phyloP scores from a whole-genome alignment of 148 eudicot genomes.

The Vaccinium macrocarpon region DNA sequence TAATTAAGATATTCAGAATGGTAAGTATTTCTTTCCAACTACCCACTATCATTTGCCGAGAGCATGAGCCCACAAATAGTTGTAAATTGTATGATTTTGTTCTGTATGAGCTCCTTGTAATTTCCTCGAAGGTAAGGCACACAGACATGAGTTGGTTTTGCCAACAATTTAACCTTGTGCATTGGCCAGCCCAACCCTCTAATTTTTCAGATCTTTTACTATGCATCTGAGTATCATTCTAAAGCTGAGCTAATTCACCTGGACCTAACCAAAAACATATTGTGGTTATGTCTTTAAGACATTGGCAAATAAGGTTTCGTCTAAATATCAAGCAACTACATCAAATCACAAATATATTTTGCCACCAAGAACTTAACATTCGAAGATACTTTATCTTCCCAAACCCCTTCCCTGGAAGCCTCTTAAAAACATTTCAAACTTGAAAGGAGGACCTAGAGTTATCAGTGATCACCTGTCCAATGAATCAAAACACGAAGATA shows the following conservation, averaged over 20 bases:
- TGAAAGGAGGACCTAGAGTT: background rate
- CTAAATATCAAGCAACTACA: background rate
- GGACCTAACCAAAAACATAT: background rate
- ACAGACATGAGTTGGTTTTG: background rate
- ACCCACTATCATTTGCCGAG: background rate
- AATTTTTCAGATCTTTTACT: background rate
- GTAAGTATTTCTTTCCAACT: background rate
- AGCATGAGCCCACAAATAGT: background rate
- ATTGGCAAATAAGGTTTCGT: background rate
- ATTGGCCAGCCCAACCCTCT: background rate
- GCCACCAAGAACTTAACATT: background rate
- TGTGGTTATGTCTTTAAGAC: background rate
- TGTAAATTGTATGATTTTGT: background rate
- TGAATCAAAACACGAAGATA: background rate
- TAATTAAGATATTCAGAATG: background rate
- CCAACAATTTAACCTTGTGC: slow-evolving; percentile 4
- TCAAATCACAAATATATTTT: background rate
- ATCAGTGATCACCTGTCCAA: background rate
- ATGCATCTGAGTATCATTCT: background rate
- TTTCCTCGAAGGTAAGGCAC: background rate
- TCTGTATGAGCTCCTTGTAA: background rate
- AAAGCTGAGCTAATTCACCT: slow-evolving; percentile 12
- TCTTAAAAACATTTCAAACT: background rate
- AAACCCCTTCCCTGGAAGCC: background rate
- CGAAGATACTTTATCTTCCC: slow-evolving; percentile 1